Evolutionary conservation across 805 yeast genomes (phyloP).

Genomic region (Starmerella floris): DNA sequence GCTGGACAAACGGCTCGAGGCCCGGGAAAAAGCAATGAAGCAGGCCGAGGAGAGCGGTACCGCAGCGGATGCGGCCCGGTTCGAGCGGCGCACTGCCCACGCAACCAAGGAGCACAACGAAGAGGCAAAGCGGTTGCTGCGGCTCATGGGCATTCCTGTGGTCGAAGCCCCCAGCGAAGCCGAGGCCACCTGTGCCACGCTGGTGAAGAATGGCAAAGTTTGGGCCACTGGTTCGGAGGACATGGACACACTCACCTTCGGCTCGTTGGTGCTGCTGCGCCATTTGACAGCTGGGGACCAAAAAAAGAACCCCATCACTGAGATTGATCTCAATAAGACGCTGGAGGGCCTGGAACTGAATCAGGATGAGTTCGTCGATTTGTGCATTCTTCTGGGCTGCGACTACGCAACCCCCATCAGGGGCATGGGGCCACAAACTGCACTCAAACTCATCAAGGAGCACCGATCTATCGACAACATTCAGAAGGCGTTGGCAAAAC

Average conservation of each 20-base stretch:
- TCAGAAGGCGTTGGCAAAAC: conserved; percentile 42
- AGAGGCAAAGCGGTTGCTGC: conserved; percentile 71
- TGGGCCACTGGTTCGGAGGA: conserved; percentile 97
- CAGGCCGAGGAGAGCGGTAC: conserved; percentile 65
- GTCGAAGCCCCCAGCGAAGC: conserved; percentile 96
- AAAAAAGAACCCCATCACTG: conserved; percentile 81
- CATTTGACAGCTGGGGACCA: conserved; percentile 92
- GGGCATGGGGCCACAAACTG: conserved; percentile 95
- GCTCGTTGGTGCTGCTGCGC: conserved; percentile 68
- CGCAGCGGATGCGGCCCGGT: conserved; percentile 58
- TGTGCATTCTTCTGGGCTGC: conserved; percentile 89
- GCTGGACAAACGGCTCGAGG: conserved; percentile 65
- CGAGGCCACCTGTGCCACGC: conserved; percentile 93
- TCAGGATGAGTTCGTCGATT: conserved; percentile 63
- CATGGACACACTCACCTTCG: conserved; percentile 95
- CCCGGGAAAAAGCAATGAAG: conserved; percentile 72
- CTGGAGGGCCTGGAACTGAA: conserved; percentile 68
- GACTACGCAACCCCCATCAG: conserved; percentile 92
- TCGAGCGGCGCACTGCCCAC: conserved; percentile 75
- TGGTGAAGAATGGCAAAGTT: conserved; percentile 80
- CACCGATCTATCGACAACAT: conserved; percentile 71
- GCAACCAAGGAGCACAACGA: conserved; percentile 87
- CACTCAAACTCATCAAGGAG: conserved; percentile 73
- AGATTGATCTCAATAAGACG: conserved; percentile 53
- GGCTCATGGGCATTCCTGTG: conserved; percentile 88